A percentile compares a stretch with the other conserved stretches of the same genome.
Evolutionary conservation across 306 rosid genomes (phyloP).

Genomic region (Glycyrrhiza uralensis): DNA sequence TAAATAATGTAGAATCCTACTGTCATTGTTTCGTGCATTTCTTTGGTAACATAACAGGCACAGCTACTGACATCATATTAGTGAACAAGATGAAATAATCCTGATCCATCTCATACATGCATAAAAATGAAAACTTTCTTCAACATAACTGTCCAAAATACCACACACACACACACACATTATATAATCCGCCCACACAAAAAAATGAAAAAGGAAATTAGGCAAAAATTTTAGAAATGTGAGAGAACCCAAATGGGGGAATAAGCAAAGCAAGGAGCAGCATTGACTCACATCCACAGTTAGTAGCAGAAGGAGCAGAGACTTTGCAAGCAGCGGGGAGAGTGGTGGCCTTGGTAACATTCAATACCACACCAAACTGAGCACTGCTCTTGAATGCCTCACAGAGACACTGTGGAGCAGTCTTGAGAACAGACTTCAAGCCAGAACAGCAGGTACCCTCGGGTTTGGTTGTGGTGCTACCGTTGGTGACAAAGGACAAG

Average conservation of each 20-base stretch:
- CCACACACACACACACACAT: too few relatives aligned
- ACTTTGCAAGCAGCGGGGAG: constrained; percentile 93
- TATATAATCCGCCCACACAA: background rate
- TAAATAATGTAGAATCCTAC: background rate
- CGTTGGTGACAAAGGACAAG: constrained; percentile 78
- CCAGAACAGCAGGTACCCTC: constrained; percentile 73
- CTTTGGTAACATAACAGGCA: background rate
- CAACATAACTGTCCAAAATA: background rate
- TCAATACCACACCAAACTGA: constrained; percentile 80
- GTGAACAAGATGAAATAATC: background rate
- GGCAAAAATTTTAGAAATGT: too few relatives aligned
- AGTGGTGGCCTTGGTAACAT: constrained; percentile 68
- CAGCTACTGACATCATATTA: background rate
- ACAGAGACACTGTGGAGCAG: constrained; percentile 73
- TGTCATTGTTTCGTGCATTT: too few relatives aligned
- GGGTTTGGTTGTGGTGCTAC: constrained; percentile 63
- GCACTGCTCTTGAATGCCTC: constrained; percentile 82
- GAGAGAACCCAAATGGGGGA: background rate
- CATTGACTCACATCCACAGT: constrained; percentile 61
- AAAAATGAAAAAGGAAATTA: background rate
- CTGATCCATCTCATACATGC: background rate
- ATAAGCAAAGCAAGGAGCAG: too few relatives aligned
- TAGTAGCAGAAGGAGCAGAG: constrained; percentile 69
- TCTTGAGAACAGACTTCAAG: constrained; percentile 75
- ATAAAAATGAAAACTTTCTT: constrained; percentile 29